A percentile compares a stretch with the other conserved stretches of the same genome.
These are phyloP conservation scores for Phytopythium mirpurense DNA, from an alignment of 352 stramenopile species.

Conservation along the genomic window DNA sequence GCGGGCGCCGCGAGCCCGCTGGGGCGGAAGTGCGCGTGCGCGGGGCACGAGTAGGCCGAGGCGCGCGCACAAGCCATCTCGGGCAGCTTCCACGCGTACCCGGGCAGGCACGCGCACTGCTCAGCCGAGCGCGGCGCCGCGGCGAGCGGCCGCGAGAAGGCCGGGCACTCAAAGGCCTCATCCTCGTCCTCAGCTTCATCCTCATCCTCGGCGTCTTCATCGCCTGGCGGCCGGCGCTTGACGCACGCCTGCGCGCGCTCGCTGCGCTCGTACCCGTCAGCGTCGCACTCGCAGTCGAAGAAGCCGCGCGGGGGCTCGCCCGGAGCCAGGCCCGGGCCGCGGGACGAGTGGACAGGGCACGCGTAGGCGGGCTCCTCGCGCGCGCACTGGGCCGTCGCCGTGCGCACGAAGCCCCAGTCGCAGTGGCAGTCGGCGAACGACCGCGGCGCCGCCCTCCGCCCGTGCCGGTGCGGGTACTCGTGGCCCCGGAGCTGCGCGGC, in stretches of 20 bases:
- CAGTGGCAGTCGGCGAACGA: constrained; percentile 75
- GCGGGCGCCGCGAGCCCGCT: constrained; percentile 20
- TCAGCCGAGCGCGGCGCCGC: constrained; percentile 54
- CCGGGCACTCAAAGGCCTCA: constrained; percentile 42
- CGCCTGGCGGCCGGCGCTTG: constrained; percentile 13
- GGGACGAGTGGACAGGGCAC: constrained; percentile 55
- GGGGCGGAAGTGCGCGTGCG: constrained; percentile 43
- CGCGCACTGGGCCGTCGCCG: constrained; percentile 33
- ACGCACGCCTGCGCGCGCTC: constrained; percentile 53
- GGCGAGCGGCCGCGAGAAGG: constrained; percentile 51
- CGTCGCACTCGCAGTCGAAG: constrained; percentile 67
- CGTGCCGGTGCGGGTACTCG: background rate
- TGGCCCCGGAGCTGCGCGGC: background rate
- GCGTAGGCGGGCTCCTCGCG: constrained; percentile 49
- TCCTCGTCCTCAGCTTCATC: constrained; percentile 11
- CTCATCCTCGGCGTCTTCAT: constrained; percentile 19
- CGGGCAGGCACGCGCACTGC: constrained; percentile 72
- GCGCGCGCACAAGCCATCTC: constrained; percentile 59
- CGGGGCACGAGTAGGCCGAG: constrained; percentile 56
- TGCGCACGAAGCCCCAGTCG: constrained; percentile 66
- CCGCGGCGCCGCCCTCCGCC: constrained; percentile 7
- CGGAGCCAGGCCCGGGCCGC: constrained; percentile 29
- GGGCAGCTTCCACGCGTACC: constrained; percentile 66
- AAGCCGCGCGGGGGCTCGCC: constrained; percentile 49
- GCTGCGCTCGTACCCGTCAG: constrained; percentile 42